Evolutionary conservation across 164 flowering plant genomes (phyloP).

Genomic region (Platanus orientalis): DNA sequence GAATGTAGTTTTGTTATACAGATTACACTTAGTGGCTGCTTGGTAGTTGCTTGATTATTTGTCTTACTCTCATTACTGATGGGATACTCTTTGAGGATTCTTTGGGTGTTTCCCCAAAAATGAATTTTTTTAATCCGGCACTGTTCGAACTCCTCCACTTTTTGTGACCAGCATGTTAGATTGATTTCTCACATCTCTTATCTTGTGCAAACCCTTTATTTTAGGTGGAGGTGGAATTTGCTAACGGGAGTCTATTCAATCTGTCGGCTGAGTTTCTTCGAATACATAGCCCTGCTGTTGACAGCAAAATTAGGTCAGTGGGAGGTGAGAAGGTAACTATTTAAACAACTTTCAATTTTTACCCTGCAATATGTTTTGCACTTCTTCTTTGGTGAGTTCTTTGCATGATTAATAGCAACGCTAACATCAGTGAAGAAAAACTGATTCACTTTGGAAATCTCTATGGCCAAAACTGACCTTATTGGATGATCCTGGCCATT

Average conservation of each 20-base stretch:
- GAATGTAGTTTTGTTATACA: too few relatives aligned
- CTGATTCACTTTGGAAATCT: not conserved
- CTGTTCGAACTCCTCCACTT: too few relatives aligned
- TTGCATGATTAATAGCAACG: not conserved
- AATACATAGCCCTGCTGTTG: slow-evolving; percentile 71
- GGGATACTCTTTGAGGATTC: too few relatives aligned
- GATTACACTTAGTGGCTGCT: too few relatives aligned
- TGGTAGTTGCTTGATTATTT: too few relatives aligned
- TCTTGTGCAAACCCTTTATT: slow-evolving; percentile 4
- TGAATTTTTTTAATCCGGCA: too few relatives aligned
- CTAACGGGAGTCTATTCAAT: slow-evolving; percentile 44
- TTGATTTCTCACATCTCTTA: not conserved
- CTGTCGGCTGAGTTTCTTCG: slow-evolving; percentile 71
- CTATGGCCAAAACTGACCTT: not conserved
- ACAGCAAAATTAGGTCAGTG: slow-evolving; percentile 66
- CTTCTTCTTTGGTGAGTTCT: not conserved
- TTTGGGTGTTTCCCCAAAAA: too few relatives aligned
- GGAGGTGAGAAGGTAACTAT: slow-evolving; percentile 79
- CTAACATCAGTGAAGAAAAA: not conserved
- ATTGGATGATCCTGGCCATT: not conserved
- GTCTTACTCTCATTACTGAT: too few relatives aligned
- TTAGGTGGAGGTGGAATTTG: slow-evolving; percentile 73
- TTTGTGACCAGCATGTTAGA: not conserved
- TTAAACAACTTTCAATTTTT: not conserved
- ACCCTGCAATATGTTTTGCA: not conserved